Conservation (phyloP, 371 early-diverging fungal genomes). For the Mortierella sp. region DNA sequence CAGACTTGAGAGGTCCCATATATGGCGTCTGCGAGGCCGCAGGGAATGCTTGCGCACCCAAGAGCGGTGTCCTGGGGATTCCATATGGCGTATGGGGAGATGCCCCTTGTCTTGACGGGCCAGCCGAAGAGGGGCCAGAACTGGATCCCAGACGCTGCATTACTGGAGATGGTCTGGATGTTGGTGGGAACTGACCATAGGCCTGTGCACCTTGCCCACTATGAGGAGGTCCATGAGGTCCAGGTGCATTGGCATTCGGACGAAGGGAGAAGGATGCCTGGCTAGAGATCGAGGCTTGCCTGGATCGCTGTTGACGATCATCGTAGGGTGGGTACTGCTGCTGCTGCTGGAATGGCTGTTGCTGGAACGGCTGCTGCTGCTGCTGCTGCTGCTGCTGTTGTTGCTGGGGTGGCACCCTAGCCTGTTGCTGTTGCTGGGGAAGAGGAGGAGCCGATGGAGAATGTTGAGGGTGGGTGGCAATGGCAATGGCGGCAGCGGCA, state of each 20-base stretch:
- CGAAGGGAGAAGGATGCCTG: slow-evolving; percentile 26
- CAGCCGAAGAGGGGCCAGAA: too few relatives aligned
- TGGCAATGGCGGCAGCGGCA: too few relatives aligned
- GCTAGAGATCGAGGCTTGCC: slow-evolving; percentile 25
- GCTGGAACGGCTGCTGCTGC: too few relatives aligned
- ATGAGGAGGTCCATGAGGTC: slow-evolving; percentile 20
- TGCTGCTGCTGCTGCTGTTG: slow-evolving; percentile 26
- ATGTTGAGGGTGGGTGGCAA: too few relatives aligned
- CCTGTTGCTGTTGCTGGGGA: slow-evolving; percentile 26
- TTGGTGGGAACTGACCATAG: too few relatives aligned
- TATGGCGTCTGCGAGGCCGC: slow-evolving; percentile 32
- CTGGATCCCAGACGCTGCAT: too few relatives aligned
- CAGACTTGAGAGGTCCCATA: slow-evolving; percentile 34
- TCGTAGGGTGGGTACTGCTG: slow-evolving; percentile 11
- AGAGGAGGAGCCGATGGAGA: slow-evolving; percentile 1
- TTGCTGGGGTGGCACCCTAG: slow-evolving; percentile 15
- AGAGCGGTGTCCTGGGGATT: too few relatives aligned
- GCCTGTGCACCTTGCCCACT: too few relatives aligned
- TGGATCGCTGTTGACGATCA: slow-evolving; percentile 10
- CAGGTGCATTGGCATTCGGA: slow-evolving; percentile 12
- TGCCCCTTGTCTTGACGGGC: too few relatives aligned
- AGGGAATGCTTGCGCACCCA: slow-evolving; percentile 26
- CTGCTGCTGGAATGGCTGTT: neutral
- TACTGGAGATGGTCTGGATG: too few relatives aligned
- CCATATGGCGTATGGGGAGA: too few relatives aligned